These are phyloP conservation scores for Yamadazyma friedrichii DNA, from an alignment of 1,139 yeast species.

Conservation along the genomic window DNA sequence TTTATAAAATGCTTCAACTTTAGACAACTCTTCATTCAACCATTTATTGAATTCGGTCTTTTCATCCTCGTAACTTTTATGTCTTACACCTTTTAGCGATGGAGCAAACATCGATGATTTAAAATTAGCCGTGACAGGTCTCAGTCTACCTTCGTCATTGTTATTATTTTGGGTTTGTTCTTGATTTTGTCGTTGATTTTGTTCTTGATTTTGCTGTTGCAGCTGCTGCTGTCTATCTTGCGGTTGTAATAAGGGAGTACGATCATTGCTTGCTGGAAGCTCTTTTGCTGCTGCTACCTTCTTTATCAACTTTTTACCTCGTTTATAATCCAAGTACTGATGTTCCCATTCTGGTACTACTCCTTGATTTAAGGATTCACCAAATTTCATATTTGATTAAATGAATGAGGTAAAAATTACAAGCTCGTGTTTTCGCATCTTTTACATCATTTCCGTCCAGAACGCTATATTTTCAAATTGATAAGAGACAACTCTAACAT, in stretches of 20 bases:
- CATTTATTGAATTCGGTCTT: constrained; percentile 52
- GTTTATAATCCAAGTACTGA: constrained; percentile 75
- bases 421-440: neutral
- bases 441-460: constrained; percentile 1
- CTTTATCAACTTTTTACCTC: constrained; percentile 42
- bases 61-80: constrained; percentile 24
- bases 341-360: constrained; percentile 85
- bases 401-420: neutral
- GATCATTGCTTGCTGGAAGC: constrained; percentile 18
- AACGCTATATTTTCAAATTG: neutral
- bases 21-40: constrained; percentile 58
- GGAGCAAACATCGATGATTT: constrained; percentile 21
- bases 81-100: constrained; percentile 18
- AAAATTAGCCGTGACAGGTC: constrained; percentile 1
- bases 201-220: neutral
- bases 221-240: constrained; percentile 5
- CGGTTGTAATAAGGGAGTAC: constrained; percentile 32
- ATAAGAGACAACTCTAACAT: neutral
- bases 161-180: neutral
- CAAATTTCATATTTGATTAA: constrained; percentile 52
- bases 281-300: constrained; percentile 11
- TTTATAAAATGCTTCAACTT: constrained; percentile 60
- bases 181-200: constrained; percentile 8
- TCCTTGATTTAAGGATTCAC: constrained; percentile 56
- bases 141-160: too few relatives aligned